These are phyloP conservation scores for Knoxia roxburghii DNA, from an alignment of 257 asterid species.

Conservation along the genomic window DNA sequence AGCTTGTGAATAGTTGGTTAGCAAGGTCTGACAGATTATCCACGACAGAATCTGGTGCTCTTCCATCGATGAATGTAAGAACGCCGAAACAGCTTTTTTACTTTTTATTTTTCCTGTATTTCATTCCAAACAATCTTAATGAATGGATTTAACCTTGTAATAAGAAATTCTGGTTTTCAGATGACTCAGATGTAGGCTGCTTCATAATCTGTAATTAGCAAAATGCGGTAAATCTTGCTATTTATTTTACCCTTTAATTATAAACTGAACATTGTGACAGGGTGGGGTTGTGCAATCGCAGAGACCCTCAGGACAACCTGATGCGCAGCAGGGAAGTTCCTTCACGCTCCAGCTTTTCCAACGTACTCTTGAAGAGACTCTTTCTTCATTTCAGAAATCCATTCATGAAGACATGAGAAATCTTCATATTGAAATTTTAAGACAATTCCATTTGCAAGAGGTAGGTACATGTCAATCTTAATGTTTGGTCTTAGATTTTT, in stretches of 20 bases:
- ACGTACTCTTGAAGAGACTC: slow-evolving; percentile 85
- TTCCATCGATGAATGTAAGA: slow-evolving; percentile 58
- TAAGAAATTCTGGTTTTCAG: neutral
- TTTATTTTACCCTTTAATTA: slow-evolving; percentile 2
- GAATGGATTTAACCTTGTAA: neutral
- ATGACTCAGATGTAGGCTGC: neutral
- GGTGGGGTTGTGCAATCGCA: slow-evolving; percentile 51
- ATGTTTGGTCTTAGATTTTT: neutral
- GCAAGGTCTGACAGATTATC: slow-evolving; percentile 62
- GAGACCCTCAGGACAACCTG: slow-evolving; percentile 37
- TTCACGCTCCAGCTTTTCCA: slow-evolving; percentile 92
- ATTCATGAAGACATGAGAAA: slow-evolving; percentile 92
- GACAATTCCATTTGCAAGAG: slow-evolving; percentile 95
- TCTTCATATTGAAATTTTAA: slow-evolving; percentile 76
- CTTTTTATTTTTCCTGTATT: slow-evolving; percentile 9
- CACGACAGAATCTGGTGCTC: slow-evolving; percentile 37
- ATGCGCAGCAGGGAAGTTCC: slow-evolving; percentile 65
- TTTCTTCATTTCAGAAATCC: slow-evolving; percentile 71
- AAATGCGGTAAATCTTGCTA: neutral
- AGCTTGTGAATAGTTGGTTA: slow-evolving; percentile 55
- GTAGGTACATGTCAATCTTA: slow-evolving; percentile 29
- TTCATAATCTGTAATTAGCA: neutral
- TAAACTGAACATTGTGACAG: slow-evolving; percentile 31
- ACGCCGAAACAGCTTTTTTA: slow-evolving; percentile 8
- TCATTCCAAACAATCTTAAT: neutral